phyloP scores from a whole-genome alignment of 2,329 filamentous ascomycete genomes.

The Aureobasidium sp. region DNA sequence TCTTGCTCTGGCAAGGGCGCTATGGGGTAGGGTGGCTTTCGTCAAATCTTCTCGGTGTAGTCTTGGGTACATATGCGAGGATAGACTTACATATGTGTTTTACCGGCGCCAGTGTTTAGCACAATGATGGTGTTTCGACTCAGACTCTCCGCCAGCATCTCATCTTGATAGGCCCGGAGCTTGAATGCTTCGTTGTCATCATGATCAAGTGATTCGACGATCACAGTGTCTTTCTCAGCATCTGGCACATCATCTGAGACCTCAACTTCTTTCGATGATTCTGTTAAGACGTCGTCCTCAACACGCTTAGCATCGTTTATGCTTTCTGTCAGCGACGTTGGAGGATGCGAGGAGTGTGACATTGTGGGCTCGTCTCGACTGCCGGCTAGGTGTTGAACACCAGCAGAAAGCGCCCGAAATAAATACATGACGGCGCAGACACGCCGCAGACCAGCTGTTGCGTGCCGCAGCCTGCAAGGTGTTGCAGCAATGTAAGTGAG shows the following conservation, averaged over 20 bases:
- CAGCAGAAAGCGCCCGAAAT: background rate
- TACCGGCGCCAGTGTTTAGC: constrained; percentile 45
- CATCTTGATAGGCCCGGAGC: constrained; percentile 41
- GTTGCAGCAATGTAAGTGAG: background rate
- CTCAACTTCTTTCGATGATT: background rate
- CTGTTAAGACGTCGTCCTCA: background rate
- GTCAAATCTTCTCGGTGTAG: background rate
- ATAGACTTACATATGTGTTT: constrained; percentile 35
- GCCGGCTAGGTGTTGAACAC: background rate
- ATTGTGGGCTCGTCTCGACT: background rate
- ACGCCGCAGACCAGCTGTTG: background rate
- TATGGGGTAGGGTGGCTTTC: background rate
- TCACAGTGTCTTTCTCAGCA: background rate
- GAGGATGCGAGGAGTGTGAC: background rate
- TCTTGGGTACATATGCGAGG: background rate
- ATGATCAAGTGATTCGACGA: background rate
- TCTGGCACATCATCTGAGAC: background rate
- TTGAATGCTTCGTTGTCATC: constrained; percentile 8
- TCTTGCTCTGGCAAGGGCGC: constrained; percentile 37
- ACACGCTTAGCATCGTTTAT: background rate
- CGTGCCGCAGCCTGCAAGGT: constrained; percentile 3
- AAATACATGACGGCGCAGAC: background rate
- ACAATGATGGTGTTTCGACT: constrained; percentile 41
- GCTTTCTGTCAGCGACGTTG: background rate
- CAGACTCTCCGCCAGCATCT: constrained; percentile 43